A percentile compares a stretch with the other conserved stretches of the same genome.
These are phyloP conservation scores for Fraxinus americana DNA, from an alignment of 257 asterid species.

Conservation along the genomic window DNA sequence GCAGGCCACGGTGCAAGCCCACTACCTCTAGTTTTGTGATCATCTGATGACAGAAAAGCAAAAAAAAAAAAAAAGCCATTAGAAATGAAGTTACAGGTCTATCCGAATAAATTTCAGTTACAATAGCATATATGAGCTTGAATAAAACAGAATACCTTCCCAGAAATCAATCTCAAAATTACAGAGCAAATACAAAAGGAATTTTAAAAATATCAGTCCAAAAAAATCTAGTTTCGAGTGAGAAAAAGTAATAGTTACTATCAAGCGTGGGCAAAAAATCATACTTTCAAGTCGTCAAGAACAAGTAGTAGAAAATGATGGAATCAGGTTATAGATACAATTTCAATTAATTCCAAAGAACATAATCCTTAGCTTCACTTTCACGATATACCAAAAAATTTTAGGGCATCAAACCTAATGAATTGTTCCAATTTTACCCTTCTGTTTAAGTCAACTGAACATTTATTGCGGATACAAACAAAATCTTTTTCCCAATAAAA, in stretches of 20 bases:
- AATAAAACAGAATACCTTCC: not conserved
- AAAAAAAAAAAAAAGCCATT: conserved; percentile 7
- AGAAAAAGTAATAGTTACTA: not conserved
- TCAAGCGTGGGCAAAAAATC: not conserved
- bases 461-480: too few species aligned
- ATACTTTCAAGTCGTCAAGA: not conserved
- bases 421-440: not conserved
- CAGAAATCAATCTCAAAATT: not conserved
- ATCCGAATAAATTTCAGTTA: not conserved
- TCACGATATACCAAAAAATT: too few species aligned
- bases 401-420: not conserved
- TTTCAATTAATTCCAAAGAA: not conserved
- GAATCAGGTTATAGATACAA: not conserved
- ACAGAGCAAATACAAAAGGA: not conserved
- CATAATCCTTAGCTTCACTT: not conserved
- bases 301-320: not conserved
- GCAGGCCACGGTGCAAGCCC: conserved; percentile 99
- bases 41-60: conserved; percentile 53
- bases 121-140: not conserved
- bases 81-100: conserved; percentile 4
- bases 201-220: not conserved
- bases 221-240: not conserved
- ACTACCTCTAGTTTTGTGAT: conserved; percentile 77
- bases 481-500: too few species aligned
- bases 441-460: not conserved